A percentile compares a stretch with the other conserved stretches of the same genome.
phyloP scores from a whole-genome alignment of 345 rosid species.

The Populus nigra region DNA sequence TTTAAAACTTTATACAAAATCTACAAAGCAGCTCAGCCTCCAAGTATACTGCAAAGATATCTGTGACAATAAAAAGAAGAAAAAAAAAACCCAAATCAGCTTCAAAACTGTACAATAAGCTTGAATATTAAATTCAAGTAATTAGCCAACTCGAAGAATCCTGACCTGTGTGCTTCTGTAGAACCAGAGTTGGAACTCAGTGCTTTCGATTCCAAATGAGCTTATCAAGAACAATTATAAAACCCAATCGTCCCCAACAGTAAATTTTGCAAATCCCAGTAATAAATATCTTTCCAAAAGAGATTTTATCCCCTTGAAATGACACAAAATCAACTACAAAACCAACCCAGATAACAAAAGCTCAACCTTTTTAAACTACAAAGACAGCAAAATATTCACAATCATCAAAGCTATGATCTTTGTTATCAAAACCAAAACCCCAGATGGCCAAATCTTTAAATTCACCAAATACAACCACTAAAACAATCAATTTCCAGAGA shows the following conservation, averaged over 20 bases:
- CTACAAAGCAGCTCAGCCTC: slow-evolving; percentile 9
- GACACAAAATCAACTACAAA: not conserved
- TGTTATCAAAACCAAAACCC: not conserved
- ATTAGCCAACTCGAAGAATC: not conserved
- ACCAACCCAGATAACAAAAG: slow-evolving; percentile 3
- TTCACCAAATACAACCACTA: not conserved
- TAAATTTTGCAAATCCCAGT: not conserved
- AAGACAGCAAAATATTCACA: not conserved
- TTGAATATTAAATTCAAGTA: not conserved
- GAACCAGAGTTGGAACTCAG: not conserved
- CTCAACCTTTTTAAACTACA: not conserved
- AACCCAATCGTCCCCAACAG: slow-evolving; percentile 1
- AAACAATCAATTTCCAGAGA: not conserved
- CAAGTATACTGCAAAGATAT: not conserved
- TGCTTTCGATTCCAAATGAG: not conserved
- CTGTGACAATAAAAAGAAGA: not conserved
- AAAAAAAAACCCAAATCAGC: not conserved
- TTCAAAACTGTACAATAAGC: not conserved
- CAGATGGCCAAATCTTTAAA: not conserved
- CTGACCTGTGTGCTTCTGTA: slow-evolving; percentile 3
- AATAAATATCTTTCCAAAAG: not conserved
- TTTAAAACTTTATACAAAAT: slow-evolving; percentile 3
- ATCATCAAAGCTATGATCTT: not conserved
- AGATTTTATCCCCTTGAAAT: not conserved
- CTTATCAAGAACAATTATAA: not conserved